Percentiles rank a stretch among this genome's conserved stretches.
Conservation (phyloP, 176 grass and related monocot species). For the Aegilops speltoides region DNA sequence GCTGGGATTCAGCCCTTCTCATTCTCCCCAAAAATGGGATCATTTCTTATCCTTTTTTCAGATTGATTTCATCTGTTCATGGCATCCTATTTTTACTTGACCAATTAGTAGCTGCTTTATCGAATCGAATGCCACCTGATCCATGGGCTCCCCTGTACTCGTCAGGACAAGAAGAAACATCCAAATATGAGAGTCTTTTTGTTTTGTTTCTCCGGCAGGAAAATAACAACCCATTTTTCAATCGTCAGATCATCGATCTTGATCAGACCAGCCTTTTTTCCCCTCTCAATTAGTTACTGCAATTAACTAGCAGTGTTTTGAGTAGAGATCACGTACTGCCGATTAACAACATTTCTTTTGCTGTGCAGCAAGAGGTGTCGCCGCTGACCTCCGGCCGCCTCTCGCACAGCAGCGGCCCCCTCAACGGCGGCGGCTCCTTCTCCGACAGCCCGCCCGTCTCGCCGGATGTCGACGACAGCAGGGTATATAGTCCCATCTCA, state of each 20-base stretch:
- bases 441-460: conserved; percentile 95
- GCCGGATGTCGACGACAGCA: conserved; percentile 79
- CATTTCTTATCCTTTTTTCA: not conserved
- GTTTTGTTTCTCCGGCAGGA: not conserved
- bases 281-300: not conserved
- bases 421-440: conserved; percentile 83
- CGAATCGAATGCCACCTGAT: conserved; percentile 27
- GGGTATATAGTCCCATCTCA: conserved; percentile 37
- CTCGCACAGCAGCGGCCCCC: conserved; percentile 95
- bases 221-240: not conserved
- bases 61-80: conserved; percentile 15
- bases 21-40: no score
- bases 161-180: conserved; percentile 38
- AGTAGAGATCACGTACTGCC: not conserved
- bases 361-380: conserved; percentile 57
- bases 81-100: not conserved
- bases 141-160: conserved; percentile 28
- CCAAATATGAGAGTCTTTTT: conserved; percentile 20
- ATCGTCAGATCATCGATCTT: not conserved
- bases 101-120: not conserved
- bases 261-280: not conserved
- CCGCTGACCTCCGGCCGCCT: conserved; percentile 94
- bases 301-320: not conserved
- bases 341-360: not conserved
- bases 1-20: not conserved